Evolutionary conservation across 805 yeast species (phyloP), one percentile per base, ranked within the genome.

Genomic region (Maudiozyma pseudohumilis): DNA sequence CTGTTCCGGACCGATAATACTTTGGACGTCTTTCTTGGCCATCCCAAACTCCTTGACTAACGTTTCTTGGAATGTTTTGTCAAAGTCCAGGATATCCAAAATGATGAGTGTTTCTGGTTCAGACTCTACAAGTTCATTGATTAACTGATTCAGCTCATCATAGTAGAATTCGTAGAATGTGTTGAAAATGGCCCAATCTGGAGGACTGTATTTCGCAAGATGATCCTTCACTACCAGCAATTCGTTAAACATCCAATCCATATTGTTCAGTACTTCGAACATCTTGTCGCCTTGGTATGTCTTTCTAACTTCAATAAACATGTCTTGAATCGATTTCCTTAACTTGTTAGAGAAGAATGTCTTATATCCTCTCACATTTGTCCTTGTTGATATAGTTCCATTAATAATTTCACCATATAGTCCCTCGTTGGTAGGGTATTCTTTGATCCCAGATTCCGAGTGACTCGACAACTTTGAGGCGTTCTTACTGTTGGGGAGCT

Each of bases 221-320:
- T 76, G 76, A 17, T 71, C 70, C 40, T 74, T 70, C 4, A 82
- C 85, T 40, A 80, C 71, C 22, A 70, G 60, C 39, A 92, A 61
- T 50, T 89, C 96, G 46, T 80, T 79, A 56, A 80, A 85, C 15
- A 87, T 71, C 88, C 96, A 89, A 40, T 77, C 79, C 39, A 88
- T 61, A 46, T 82, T 76, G 28, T 80, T 79, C 40, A 83, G 66
- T 1, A 86, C 75, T 13, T 67, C 68, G 59, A 77, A 74, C 27
- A 69, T 68, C 31, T 53, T 63, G 16, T 61, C 66, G 15, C 56
- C 61, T 69, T 73, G 19, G 60, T 63, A 52, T 68, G 78, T 40
- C 69, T 69, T 41, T 69, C 73, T 49, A 66, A 70, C 63, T 41
- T 77, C 74, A 25, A 69, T 64, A 61, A 87, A 87, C 29, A 80